Conservation (phyloP, 352 stramenopile species). For the Pseudoperonospora humuli region DNA sequence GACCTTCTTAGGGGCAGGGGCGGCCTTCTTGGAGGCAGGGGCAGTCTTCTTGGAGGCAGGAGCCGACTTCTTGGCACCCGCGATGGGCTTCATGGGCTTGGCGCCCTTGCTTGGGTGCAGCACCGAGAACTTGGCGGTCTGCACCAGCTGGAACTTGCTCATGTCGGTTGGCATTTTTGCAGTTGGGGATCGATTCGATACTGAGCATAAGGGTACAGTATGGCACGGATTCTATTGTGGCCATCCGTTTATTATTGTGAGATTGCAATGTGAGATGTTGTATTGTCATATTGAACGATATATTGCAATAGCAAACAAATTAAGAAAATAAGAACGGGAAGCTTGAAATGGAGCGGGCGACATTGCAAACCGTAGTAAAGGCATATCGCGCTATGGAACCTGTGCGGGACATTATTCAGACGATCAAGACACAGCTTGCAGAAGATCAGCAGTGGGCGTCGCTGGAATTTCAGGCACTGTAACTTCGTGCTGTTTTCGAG, state of each 20-base stretch:
- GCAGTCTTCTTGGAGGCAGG: constrained; percentile 22
- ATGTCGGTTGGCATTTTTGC: constrained; percentile 34
- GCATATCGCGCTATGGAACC: constrained; percentile 63
- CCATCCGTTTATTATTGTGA: constrained; percentile 11
- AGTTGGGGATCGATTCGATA: constrained; percentile 16
- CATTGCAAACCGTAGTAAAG: constrained; percentile 38
- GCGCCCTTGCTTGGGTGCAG: constrained; percentile 44
- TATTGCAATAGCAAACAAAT: too few relatives aligned
- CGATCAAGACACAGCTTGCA: constrained; percentile 28
- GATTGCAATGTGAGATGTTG: constrained; percentile 1
- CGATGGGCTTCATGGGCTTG: constrained; percentile 55
- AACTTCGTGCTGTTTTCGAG: neutral
- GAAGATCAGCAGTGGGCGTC: constrained; percentile 33
- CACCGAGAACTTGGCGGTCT: constrained; percentile 64
- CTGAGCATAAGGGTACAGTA: constrained; percentile 11
- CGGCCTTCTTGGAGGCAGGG: constrained; percentile 26
- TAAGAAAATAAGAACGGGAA: too few relatives aligned
- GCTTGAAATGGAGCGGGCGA: neutral
- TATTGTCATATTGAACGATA: neutral
- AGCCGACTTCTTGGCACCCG: constrained; percentile 24
- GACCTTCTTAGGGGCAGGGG: constrained; percentile 28
- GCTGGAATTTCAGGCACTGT: constrained; percentile 46
- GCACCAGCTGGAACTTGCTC: constrained; percentile 50
- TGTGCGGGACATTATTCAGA: constrained; percentile 30
- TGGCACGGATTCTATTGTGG: neutral